These are phyloP conservation scores for Aspergillus carbonarius DNA, from an alignment of 2,329 filamentous ascomycete species.

Conservation along the genomic window DNA sequence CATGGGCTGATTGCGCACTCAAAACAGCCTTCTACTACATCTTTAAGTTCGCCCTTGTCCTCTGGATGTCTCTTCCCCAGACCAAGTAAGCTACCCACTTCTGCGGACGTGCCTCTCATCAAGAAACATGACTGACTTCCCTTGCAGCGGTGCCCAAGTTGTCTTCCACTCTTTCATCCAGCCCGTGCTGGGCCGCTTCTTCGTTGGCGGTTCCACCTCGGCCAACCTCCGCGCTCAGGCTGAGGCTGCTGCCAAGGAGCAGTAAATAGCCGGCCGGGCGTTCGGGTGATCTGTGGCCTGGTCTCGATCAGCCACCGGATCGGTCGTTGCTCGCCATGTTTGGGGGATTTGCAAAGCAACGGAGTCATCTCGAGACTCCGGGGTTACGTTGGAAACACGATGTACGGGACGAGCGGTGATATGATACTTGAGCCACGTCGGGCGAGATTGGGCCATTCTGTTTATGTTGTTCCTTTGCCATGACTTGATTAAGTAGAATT, in stretches of 20 bases:
- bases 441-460: conserved; percentile 8
- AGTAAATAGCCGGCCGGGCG: conserved; percentile 44
- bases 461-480: conserved; percentile 13
- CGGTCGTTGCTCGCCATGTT: not conserved
- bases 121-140: conserved; percentile 6
- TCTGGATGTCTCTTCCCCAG: conserved; percentile 95
- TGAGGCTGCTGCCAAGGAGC: conserved; percentile 63
- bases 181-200: conserved; percentile 91
- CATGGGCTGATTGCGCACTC: conserved; percentile 23
- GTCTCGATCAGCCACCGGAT: conserved; percentile 5
- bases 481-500: conserved; percentile 18
- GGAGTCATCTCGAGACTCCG: conserved; percentile 6
- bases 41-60: conserved; percentile 97
- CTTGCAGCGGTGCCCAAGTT: conserved; percentile 79
- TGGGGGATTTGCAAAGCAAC: conserved; percentile 3
- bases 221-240: conserved; percentile 86
- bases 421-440: conserved; percentile 2
- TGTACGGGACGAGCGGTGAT: not conserved
- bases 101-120: not conserved
- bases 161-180: conserved; percentile 95
- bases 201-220: conserved; percentile 72
- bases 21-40: conserved; percentile 86
- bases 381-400: not conserved
- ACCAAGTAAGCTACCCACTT: conserved; percentile 67
- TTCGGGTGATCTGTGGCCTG: conserved; percentile 6